Evolutionary conservation across 176 grass and related monocot species (phyloP).

Genomic region (Pontederia crassipes): DNA sequence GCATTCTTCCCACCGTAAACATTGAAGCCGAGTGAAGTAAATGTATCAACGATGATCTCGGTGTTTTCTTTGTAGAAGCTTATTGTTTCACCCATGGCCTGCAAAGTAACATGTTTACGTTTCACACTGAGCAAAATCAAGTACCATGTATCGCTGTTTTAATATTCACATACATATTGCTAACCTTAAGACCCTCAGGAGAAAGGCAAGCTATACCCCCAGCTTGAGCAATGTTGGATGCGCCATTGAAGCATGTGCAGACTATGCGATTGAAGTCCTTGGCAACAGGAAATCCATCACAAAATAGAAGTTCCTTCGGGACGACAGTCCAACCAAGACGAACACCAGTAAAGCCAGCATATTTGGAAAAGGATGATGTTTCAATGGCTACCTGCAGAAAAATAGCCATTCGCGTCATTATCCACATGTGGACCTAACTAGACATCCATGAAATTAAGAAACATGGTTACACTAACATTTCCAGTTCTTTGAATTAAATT

Average conservation of each 20-base stretch:
- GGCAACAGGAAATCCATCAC: constrained; percentile 73
- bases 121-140: background rate
- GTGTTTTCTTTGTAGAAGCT: constrained; percentile 96
- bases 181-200: constrained; percentile 56
- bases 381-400: constrained; percentile 75
- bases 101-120: constrained; percentile 1
- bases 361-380: constrained; percentile 88
- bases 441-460: no score
- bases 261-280: constrained; percentile 94
- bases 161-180: background rate
- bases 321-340: constrained; percentile 88
- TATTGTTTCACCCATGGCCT: constrained; percentile 32
- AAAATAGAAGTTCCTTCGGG: constrained; percentile 77
- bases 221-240: constrained; percentile 78
- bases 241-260: constrained; percentile 77
- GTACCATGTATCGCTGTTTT: constrained; percentile 2
- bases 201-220: constrained; percentile 82
- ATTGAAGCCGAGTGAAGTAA: constrained; percentile 68
- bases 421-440: background rate
- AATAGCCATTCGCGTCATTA: background rate
- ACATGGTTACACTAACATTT: no score
- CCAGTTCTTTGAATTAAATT: no score
- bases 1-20: constrained; percentile 87
- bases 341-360: constrained; percentile 87
- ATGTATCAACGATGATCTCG: constrained; percentile 70